Base-by-base conservation (phyloP, 208 protist genomes). In the Leishmania tarentolae region DNA sequence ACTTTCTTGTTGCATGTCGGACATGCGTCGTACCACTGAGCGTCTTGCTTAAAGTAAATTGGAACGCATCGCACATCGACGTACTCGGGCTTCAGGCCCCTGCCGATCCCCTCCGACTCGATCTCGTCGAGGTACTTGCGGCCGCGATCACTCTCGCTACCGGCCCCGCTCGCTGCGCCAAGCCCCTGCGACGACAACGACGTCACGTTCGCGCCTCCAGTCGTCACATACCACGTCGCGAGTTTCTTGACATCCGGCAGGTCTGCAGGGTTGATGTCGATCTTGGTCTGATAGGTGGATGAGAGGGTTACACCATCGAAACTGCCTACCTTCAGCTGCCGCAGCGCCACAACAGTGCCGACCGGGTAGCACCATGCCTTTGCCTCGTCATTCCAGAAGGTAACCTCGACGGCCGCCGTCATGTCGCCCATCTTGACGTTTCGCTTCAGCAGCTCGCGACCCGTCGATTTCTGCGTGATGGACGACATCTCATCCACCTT, bases 1-100 rank as follows among this genome's bases (percentile, higher is more conserved):
- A 98, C 93, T 88, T 98, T 98, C 86, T 97, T 97, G 85, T 97
- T 97, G 90, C 95, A 98, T 75, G 87, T 90, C 50, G 94, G 94
- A 84, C 95, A 98, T 74, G 95, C 93, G 75, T 97, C 92, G 88
- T 98, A 98, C 92, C 92, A 97, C 88, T 96, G 92, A 47, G 90
- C 83, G 78, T 98, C 95, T 84, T 96, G 92, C 86, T 97, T 97
- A 65, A 98, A 89, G 88, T 98, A 97, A 59, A 97, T 90, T 21
- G 94, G 92, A n/a, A 95, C 90, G 78, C 93, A 96, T 63, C 95
- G 95, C 19, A 97, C 89, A 74, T 97, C 93, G 47, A 97, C 91
- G 75, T 91, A 98, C 82, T 97, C 95, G 37, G 95, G 82, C 86
- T 96, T 98, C 19, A 83, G 68, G 59, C 93, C 93, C 42, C 89